Evolutionary conservation across 768 basidiomycete species (phyloP).

Genomic region (Lactarius psammicola): DNA sequence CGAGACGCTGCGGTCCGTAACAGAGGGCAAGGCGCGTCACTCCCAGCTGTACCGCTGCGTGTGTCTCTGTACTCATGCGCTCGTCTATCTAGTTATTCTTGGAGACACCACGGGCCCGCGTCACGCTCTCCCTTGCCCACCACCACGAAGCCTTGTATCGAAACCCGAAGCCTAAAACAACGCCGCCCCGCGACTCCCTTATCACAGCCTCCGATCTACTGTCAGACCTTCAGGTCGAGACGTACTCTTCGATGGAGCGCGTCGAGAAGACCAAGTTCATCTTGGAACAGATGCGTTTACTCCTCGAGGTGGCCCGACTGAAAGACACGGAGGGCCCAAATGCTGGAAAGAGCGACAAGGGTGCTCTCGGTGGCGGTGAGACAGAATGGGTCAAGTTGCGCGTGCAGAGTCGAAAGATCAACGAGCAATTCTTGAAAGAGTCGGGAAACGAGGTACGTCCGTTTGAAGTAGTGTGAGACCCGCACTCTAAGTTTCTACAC

Average conservation of each 20-base stretch:
- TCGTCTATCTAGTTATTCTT: constrained; percentile 72
- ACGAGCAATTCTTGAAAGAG: constrained; percentile 88
- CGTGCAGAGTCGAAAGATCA: constrained; percentile 91
- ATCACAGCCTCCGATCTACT: constrained; percentile 89
- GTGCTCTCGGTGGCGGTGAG: constrained; percentile 66
- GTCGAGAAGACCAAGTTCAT: constrained; percentile 98
- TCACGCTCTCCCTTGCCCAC: constrained; percentile 82
- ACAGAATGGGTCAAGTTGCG: constrained; percentile 91
- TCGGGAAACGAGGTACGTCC: constrained; percentile 78
- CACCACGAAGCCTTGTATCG: constrained; percentile 76
- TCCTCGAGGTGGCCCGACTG: constrained; percentile 70
- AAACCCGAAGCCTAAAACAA: constrained; percentile 41
- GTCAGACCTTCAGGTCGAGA: constrained; percentile 96
- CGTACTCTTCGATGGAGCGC: constrained; percentile 98
- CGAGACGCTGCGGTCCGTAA: constrained; percentile 85
- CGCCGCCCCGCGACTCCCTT: constrained; percentile 51
- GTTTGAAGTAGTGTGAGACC: neutral
- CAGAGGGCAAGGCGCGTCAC: constrained; percentile 89
- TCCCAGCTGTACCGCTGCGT: neutral
- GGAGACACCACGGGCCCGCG: constrained; percentile 92
- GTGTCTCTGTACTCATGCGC: constrained; percentile 3
- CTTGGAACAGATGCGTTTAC: constrained; percentile 93
- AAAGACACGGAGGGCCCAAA: constrained; percentile 67
- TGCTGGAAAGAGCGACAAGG: constrained; percentile 51
- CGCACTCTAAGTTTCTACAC: constrained; percentile 7